phyloP scores from a whole-genome alignment of 2,329 filamentous ascomycete species.

The Fusarium sacchari region DNA sequence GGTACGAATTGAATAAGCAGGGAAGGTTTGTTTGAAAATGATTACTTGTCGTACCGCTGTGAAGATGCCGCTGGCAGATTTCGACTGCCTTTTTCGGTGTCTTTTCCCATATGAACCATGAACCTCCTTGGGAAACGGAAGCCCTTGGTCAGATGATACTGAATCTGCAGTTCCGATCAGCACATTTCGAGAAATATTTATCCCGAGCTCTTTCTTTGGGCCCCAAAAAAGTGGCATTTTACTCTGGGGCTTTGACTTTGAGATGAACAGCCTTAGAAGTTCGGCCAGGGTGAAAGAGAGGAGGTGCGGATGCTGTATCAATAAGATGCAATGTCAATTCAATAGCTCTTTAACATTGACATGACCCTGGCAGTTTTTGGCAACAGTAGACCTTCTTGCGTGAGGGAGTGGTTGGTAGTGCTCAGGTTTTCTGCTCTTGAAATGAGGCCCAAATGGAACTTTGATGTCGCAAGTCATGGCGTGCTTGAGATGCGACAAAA shows the following conservation, averaged over 20 bases:
- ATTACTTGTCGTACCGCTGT: too few species aligned
- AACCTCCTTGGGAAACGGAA: too few species aligned
- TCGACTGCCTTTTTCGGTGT: too few species aligned
- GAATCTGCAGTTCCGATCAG: too few species aligned
- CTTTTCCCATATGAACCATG: too few species aligned
- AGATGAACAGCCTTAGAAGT: background rate
- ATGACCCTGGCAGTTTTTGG: background rate
- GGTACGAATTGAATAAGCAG: too few species aligned
- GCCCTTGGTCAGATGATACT: too few species aligned
- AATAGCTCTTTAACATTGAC: too few species aligned
- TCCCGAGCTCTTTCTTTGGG: too few species aligned
- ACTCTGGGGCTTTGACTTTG: fast-evolving
- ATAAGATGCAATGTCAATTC: fast-evolving
- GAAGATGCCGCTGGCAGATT: too few species aligned
- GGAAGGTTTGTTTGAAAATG: too few species aligned
- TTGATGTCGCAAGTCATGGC: background rate
- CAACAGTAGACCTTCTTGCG: background rate
- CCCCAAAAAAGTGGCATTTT: background rate
- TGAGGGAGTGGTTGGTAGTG: background rate
- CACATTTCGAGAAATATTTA: too few species aligned
- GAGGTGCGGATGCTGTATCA: background rate
- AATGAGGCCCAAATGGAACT: background rate
- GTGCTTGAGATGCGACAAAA: background rate
- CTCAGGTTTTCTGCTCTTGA: background rate
- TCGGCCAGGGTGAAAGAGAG: background rate